Evolutionary conservation across 1,284 basidiomycete genomes (phyloP).

Genomic region (Heterobasidion occidentale): DNA sequence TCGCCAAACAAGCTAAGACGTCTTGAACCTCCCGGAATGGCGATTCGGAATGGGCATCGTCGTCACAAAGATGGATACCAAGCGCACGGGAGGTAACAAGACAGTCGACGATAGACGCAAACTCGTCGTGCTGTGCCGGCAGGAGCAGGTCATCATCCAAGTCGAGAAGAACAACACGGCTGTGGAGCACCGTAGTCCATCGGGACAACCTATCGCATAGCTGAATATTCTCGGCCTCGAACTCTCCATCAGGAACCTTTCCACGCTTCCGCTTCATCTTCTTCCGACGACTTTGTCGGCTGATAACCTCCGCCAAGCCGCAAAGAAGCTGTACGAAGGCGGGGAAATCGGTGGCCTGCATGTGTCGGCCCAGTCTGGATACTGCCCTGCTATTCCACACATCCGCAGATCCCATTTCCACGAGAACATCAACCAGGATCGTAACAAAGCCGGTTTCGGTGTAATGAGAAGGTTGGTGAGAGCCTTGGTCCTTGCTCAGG

Average conservation of each 20-base stretch:
- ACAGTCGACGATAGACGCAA: slow-evolving; percentile 3
- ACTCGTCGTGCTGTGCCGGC: slow-evolving; percentile 4
- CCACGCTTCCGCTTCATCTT: background rate
- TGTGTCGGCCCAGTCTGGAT: slow-evolving; percentile 23
- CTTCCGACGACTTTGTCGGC: background rate
- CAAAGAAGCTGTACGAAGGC: slow-evolving; percentile 17
- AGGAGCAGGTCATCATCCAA: background rate
- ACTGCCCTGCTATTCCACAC: slow-evolving; percentile 34
- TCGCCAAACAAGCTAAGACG: slow-evolving; percentile 21
- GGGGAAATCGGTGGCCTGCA: slow-evolving; percentile 18
- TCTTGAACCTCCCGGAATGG: background rate
- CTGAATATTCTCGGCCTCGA: slow-evolving; percentile 1
- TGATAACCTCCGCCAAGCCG: slow-evolving; percentile 7
- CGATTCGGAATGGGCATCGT: background rate
- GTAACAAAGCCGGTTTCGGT: slow-evolving; percentile 5
- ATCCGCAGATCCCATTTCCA: slow-evolving; percentile 9
- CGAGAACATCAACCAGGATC: slow-evolving; percentile 7
- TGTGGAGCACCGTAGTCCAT: slow-evolving; percentile 14
- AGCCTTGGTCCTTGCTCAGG: background rate
- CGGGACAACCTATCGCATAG: slow-evolving; percentile 16
- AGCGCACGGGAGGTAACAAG: background rate
- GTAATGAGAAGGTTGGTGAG: slow-evolving; percentile 1
- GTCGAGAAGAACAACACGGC: slow-evolving; percentile 3
- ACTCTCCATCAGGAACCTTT: background rate
- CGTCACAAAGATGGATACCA: slow-evolving; percentile 11